phyloP scores from a whole-genome alignment of 2,329 filamentous ascomycete genomes.

The Diaporthe ampelina region DNA sequence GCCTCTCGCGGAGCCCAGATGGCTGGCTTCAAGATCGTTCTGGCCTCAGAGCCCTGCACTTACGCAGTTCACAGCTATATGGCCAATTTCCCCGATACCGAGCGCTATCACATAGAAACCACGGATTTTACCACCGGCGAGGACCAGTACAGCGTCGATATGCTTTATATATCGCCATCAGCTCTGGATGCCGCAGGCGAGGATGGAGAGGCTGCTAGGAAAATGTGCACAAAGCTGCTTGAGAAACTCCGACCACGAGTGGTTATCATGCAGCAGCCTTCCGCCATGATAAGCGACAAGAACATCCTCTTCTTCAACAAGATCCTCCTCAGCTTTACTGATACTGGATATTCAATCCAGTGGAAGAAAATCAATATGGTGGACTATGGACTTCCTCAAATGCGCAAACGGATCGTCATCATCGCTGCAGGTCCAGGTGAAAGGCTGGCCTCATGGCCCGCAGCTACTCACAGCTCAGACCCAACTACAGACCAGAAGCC shows the following conservation, averaged over 20 bases:
- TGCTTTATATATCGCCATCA: slow-evolving; percentile 80
- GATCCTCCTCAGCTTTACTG: slow-evolving; percentile 74
- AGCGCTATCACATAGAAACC: slow-evolving; percentile 62
- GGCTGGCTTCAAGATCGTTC: slow-evolving; percentile 63
- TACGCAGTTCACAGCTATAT: slow-evolving; percentile 70
- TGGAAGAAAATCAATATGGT: slow-evolving; percentile 68
- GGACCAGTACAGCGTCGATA: slow-evolving; percentile 63
- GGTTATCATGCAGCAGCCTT: slow-evolving; percentile 84
- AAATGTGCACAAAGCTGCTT: slow-evolving; percentile 68
- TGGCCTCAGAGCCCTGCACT: slow-evolving; percentile 72
- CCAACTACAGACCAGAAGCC: slow-evolving; percentile 51
- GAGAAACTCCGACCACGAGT: slow-evolving; percentile 73
- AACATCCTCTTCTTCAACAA: slow-evolving; percentile 69
- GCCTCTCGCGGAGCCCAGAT: slow-evolving; percentile 73
- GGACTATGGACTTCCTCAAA: slow-evolving; percentile 65
- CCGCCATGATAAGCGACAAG: slow-evolving; percentile 69
- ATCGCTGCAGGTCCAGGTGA: slow-evolving; percentile 78
- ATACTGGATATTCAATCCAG: slow-evolving; percentile 76
- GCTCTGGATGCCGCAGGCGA: slow-evolving; percentile 73
- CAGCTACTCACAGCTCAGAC: slow-evolving; percentile 67
- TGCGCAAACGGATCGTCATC: slow-evolving; percentile 66
- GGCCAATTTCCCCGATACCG: slow-evolving; percentile 64
- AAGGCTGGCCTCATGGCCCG: slow-evolving; percentile 74
- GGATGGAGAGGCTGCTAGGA: slow-evolving; percentile 76
- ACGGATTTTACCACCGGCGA: slow-evolving; percentile 61